A percentile compares a stretch with the other conserved stretches of the same genome.
Conservation (phyloP, 2,329 filamentous ascomycete species). For the Cadophora sp. region DNA sequence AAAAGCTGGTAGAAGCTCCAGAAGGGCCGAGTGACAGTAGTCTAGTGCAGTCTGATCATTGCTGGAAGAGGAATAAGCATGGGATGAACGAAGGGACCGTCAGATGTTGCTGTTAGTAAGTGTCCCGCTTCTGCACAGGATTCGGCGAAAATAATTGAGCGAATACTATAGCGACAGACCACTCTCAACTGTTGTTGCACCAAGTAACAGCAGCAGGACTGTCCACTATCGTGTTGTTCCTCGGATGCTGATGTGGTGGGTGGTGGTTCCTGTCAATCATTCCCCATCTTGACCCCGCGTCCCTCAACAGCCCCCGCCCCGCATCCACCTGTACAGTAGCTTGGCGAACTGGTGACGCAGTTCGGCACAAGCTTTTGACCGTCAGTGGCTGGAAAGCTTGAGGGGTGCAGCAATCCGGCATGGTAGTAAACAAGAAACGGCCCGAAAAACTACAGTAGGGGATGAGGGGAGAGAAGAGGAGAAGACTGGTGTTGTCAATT, state of each 20-base stretch:
- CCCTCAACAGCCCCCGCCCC: not conserved
- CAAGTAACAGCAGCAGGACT: no score
- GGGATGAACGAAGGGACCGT: not conserved
- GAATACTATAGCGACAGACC: not conserved
- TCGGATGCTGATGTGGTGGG: not conserved
- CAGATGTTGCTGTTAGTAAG: not conserved
- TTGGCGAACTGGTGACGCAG: slow-evolving; percentile 11
- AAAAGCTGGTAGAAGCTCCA: not conserved
- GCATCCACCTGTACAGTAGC: not conserved
- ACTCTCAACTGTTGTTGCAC: no score
- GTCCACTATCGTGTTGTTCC: no score
- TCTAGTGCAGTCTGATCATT: slow-evolving; percentile 7
- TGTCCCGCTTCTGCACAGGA: not conserved
- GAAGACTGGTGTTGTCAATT: not conserved
- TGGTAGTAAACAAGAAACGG: slow-evolving; percentile 1
- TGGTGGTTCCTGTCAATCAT: slow-evolving; percentile 12
- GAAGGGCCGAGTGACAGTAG: slow-evolving; percentile 1
- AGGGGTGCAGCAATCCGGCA: not conserved
- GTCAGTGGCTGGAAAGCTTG: slow-evolving; percentile 10
- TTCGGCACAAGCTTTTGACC: not conserved
- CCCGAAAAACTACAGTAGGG: not conserved
- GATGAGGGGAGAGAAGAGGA: no score
- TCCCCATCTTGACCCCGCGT: slow-evolving; percentile 10
- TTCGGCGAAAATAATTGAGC: slow-evolving; percentile 5
- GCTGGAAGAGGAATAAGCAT: slow-evolving; percentile 3